Conservation (phyloP, 2,329 filamentous ascomycete genomes). For the Trichoderma pleuroti region DNA sequence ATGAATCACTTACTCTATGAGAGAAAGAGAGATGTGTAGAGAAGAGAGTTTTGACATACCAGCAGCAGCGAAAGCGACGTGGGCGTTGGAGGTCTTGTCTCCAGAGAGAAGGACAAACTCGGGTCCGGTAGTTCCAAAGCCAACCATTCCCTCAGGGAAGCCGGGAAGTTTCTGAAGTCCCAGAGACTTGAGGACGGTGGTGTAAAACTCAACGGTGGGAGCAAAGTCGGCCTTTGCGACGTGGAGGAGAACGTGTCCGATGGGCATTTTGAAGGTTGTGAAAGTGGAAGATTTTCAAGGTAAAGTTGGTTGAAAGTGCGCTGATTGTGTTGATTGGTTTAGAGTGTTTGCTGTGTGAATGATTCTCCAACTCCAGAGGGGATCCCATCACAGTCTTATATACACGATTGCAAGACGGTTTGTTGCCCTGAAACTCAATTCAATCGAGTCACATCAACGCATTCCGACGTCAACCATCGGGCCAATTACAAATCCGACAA, state of each 20-base stretch:
- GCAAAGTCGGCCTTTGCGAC: constrained; percentile 6
- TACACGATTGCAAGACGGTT: neutral
- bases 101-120: constrained; percentile 3
- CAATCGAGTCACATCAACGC: neutral
- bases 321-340: neutral
- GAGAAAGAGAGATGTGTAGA: neutral
- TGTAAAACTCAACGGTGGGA: neutral
- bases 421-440: neutral
- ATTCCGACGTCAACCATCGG: neutral
- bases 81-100: neutral
- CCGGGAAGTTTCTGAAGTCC: constrained; percentile 9
- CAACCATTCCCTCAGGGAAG: constrained; percentile 7
- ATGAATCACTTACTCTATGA: too few species aligned
- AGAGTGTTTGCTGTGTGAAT: neutral
- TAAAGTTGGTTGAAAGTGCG: neutral
- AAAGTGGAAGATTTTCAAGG: neutral
- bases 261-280: constrained; percentile 4
- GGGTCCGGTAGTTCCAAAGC: constrained; percentile 3
- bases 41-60: constrained; percentile 28
- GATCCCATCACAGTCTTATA: neutral
- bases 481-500: neutral
- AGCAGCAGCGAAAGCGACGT: constrained; percentile 6
- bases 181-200: neutral
- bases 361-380: neutral
- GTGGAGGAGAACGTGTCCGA: constrained; percentile 15